A percentile compares a stretch with the other conserved stretches of the same genome.
Conservation (phyloP, 805 yeast species). For the Citeromyces matritensis region DNA sequence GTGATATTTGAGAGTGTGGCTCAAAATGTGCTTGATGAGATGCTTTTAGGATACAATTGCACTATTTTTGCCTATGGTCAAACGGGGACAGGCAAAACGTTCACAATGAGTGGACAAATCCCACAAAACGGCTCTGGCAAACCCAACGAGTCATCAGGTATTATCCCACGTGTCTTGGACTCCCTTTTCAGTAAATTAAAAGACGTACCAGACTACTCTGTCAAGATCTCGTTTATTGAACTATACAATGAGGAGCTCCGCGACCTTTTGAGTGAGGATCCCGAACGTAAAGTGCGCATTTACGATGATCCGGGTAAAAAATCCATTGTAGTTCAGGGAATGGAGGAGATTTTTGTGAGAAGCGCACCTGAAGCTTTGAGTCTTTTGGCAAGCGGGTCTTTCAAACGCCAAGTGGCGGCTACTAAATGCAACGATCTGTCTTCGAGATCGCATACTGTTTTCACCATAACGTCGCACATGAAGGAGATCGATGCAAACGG, state of each 20-base stretch:
- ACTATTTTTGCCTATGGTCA: constrained; percentile 68
- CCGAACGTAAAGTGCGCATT: constrained; percentile 41
- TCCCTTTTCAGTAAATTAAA: constrained; percentile 36
- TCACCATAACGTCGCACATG: constrained; percentile 50
- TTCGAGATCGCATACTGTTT: constrained; percentile 69
- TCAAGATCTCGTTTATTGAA: constrained; percentile 71
- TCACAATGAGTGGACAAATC: constrained; percentile 51
- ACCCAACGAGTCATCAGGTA: constrained; percentile 35
- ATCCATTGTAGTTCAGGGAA: constrained; percentile 37
- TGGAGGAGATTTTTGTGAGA: constrained; percentile 36
- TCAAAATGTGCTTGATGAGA: constrained; percentile 49
- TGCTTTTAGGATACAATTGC: constrained; percentile 64
- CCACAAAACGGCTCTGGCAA: constrained; percentile 29
- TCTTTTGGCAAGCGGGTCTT: constrained; percentile 39
- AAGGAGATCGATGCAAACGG: constrained; percentile 32
- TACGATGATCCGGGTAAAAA: constrained; percentile 36
- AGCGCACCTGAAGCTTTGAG: constrained; percentile 34
- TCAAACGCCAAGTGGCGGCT: constrained; percentile 56
- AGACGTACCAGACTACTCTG: constrained; percentile 38
- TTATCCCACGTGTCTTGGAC: constrained; percentile 55
- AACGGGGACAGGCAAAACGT: constrained; percentile 85
- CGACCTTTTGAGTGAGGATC: constrained; percentile 40
- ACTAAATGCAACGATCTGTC: constrained; percentile 68
- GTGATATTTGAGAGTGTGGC: constrained; percentile 45
- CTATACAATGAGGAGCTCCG: constrained; percentile 76